Evolutionary conservation across 306 rosid genomes (phyloP).

Genomic region (Styphnolobium japonicum): DNA sequence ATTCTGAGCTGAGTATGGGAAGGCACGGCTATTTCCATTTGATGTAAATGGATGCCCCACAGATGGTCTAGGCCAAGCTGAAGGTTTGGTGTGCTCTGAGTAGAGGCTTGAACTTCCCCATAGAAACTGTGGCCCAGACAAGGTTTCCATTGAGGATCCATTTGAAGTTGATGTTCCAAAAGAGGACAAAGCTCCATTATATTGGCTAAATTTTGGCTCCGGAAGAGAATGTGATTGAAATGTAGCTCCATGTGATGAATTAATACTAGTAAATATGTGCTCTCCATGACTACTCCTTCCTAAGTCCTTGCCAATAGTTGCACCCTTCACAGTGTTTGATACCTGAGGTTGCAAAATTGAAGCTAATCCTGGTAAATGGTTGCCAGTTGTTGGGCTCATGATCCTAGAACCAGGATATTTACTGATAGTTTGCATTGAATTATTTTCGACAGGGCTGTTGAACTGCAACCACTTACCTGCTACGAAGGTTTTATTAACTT

Average conservation of each 20-base stretch:
- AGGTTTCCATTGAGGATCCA: conserved; percentile 75
- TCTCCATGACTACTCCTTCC: conserved; percentile 57
- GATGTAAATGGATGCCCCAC: conserved; percentile 66
- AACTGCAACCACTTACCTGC: conserved; percentile 87
- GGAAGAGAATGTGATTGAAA: conserved; percentile 77
- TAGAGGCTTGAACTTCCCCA: conserved; percentile 89
- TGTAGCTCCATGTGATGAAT: conserved; percentile 52
- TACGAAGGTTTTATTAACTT: conserved; percentile 9
- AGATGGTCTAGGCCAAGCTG: conserved; percentile 76
- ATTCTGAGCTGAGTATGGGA: conserved; percentile 56
- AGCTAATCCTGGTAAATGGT: conserved; percentile 79
- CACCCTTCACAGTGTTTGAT: conserved; percentile 61
- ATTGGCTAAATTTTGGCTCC: conserved; percentile 66
- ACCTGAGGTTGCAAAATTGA: conserved; percentile 84
- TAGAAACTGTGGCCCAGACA: conserved; percentile 94
- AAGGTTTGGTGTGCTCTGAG: conserved; percentile 61
- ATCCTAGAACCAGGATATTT: conserved; percentile 78
- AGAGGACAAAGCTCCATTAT: conserved; percentile 58
- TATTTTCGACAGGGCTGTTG: conserved; percentile 84
- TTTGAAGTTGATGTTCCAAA: conserved; percentile 62
- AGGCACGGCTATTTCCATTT: conserved; percentile 69
- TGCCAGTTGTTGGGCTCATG: conserved; percentile 72
- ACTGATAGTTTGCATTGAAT: conserved; percentile 55
- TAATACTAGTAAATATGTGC: conserved; percentile 38
- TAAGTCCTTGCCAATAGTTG: conserved; percentile 78